phyloP scores from a whole-genome alignment of 2,329 filamentous ascomycete genomes.

The Claviceps cyperi region DNA sequence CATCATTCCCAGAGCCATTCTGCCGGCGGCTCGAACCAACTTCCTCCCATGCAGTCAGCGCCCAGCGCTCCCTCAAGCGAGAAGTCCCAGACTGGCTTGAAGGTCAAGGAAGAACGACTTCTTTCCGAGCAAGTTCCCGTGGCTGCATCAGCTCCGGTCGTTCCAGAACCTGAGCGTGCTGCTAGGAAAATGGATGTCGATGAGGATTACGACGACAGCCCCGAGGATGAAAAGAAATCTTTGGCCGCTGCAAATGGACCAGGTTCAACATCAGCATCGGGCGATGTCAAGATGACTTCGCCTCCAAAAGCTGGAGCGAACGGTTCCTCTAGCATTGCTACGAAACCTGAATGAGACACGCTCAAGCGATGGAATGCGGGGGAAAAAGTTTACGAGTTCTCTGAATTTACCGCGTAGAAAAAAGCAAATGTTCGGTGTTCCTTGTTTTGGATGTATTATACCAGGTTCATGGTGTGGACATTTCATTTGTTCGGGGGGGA shows the following conservation, averaged over 20 bases:
- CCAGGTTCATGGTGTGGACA: constrained; percentile 2
- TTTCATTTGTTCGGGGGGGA: constrained; percentile 9
- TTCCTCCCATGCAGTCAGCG: constrained; percentile 49
- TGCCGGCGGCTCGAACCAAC: constrained; percentile 34
- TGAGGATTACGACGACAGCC: constrained; percentile 93
- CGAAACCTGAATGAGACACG: constrained; percentile 30
- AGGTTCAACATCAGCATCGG: constrained; percentile 31
- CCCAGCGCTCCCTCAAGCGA: constrained; percentile 39
- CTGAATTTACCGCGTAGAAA: constrained; percentile 9
- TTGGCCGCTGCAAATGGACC: constrained; percentile 27
- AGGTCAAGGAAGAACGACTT: constrained; percentile 45
- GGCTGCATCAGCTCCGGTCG: constrained; percentile 31
- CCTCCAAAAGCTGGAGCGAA: constrained; percentile 22
- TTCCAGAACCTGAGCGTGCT: constrained; percentile 65
- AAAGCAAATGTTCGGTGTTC: constrained; percentile 9
- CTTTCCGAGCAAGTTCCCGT: constrained; percentile 25
- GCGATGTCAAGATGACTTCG: constrained; percentile 33
- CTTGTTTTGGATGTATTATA: constrained; percentile 9
- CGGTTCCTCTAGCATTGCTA: constrained; percentile 15
- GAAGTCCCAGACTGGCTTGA: constrained; percentile 18
- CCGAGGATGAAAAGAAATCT: constrained; percentile 64
- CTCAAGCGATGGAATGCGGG: background rate
- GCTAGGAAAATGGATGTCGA: constrained; percentile 94
- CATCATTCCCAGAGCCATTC: constrained; percentile 53
- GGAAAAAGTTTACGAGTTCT: constrained; percentile 11